Evolutionary conservation across 2,329 filamentous ascomycete genomes (phyloP).

Genomic region (Ophiostoma triangulosporum): DNA sequence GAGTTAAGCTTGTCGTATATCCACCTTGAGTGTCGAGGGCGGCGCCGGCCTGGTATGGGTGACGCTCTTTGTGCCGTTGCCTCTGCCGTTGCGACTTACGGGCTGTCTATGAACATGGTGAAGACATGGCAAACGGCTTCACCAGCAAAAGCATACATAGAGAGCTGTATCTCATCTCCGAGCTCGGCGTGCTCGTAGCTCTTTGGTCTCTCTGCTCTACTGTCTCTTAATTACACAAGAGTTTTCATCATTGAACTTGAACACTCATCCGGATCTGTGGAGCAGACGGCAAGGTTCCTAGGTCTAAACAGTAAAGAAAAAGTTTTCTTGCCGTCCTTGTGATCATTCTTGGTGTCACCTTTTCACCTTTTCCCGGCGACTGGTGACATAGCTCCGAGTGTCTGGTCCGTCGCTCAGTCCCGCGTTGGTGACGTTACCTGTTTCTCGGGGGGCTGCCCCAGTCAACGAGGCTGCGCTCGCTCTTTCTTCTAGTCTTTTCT

Average conservation of each 20-base stretch:
- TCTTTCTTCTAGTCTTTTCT: background rate
- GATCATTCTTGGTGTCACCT: constrained; percentile 6
- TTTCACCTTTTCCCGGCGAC: background rate
- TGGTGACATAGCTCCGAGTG: background rate
- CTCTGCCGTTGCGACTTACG: too few species aligned
- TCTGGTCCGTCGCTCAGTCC: background rate
- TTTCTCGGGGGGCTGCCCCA: background rate
- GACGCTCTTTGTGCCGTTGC: too few species aligned
- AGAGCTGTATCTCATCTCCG: too few species aligned
- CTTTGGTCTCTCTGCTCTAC: background rate
- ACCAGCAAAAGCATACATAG: too few species aligned
- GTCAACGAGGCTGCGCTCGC: background rate
- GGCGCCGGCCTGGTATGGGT: too few species aligned
- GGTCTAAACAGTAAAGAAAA: constrained; percentile 7
- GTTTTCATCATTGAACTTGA: too few species aligned
- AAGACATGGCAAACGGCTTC: too few species aligned
- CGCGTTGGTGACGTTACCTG: background rate
- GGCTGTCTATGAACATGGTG: too few species aligned
- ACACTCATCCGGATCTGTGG: background rate
- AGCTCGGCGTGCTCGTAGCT: background rate
- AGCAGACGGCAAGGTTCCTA: background rate
- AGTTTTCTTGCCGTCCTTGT: constrained; percentile 10
- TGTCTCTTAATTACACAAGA: too few species aligned
- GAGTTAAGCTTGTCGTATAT: too few species aligned
- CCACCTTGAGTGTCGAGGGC: too few species aligned